These are phyloP conservation scores for Rhizopogon salebrosus DNA, from an alignment of 768 basidiomycete species.

Conservation along the genomic window DNA sequence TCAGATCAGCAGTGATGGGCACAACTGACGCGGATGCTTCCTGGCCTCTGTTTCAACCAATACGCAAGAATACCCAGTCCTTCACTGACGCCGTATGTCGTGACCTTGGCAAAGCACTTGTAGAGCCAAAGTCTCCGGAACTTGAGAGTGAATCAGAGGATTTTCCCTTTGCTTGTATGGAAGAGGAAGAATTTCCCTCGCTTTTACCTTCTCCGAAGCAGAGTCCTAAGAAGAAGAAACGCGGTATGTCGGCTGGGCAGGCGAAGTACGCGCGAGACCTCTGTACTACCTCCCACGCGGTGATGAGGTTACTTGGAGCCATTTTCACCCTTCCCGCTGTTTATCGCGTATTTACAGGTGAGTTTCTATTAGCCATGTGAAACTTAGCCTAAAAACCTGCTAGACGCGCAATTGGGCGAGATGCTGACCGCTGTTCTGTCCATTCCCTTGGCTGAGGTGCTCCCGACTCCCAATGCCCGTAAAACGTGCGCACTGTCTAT, in stretches of 20 bases:
- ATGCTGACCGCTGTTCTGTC: conserved; percentile 63
- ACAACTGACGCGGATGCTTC: conserved; percentile 53
- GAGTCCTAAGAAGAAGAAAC: conserved; percentile 60
- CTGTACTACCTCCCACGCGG: conserved; percentile 67
- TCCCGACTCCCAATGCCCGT: conserved; percentile 82
- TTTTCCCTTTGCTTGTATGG: conserved; percentile 7
- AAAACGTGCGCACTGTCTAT: conserved; percentile 80
- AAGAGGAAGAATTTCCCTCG: conserved; percentile 21
- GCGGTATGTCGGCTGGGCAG: conserved; percentile 72
- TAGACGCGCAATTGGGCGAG: conserved; percentile 53
- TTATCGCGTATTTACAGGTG: conserved; percentile 59
- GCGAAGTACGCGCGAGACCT: conserved; percentile 77
- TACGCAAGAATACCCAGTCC: conserved; percentile 46
- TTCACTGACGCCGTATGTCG: conserved; percentile 60
- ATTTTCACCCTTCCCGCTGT: conserved; percentile 58
- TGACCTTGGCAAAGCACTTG: conserved; percentile 61
- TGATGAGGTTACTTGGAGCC: conserved; percentile 57
- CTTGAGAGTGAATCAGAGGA: conserved; percentile 18
- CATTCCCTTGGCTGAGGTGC: conserved; percentile 61
- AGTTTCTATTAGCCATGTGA: conserved; percentile 11
- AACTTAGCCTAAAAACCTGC: conserved; percentile 7
- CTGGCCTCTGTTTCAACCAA: conserved; percentile 69
- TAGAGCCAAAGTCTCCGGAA: conserved; percentile 41
- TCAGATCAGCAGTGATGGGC: conserved; percentile 40
- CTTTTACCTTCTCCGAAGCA: conserved; percentile 64